These are phyloP conservation scores for Diutina scorzettiae DNA, from an alignment of 1,139 yeast genomes.

Conservation along the genomic window DNA sequence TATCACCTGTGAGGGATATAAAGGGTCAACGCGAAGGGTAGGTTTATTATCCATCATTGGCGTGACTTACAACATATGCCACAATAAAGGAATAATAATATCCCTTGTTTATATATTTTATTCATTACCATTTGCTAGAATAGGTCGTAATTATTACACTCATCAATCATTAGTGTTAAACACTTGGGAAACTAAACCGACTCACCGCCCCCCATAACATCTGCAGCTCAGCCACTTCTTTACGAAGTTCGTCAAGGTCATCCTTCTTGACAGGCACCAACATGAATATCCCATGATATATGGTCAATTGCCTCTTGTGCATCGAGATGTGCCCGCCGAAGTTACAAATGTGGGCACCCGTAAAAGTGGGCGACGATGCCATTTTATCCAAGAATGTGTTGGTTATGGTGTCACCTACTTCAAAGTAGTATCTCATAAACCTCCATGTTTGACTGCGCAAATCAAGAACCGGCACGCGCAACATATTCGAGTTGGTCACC, in stretches of 20 bases:
- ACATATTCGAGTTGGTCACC: constrained; percentile 15
- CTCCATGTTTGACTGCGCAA: constrained; percentile 34
- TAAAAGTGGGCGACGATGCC: constrained; percentile 14
- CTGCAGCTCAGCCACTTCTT: constrained; percentile 14
- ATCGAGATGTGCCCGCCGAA: constrained; percentile 24
- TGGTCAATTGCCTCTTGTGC: constrained; percentile 25
- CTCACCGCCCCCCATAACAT: constrained; percentile 27
- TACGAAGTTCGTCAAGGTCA: constrained; percentile 14
- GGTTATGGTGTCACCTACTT: constrained; percentile 11
- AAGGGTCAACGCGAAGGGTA: too few species aligned
- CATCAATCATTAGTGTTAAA: constrained; percentile 7
- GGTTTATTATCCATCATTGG: too few species aligned
- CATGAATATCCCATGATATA: constrained; percentile 26
- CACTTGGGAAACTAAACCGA: constrained; percentile 27
- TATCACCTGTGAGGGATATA: too few species aligned
- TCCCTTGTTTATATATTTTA: too few species aligned
- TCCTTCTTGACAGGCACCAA: constrained; percentile 22
- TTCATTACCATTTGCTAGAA: background rate
- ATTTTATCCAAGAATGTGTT: constrained; percentile 13
- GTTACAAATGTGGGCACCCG: constrained; percentile 21
- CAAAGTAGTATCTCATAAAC: constrained; percentile 24
- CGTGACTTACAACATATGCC: too few species aligned
- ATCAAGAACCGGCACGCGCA: constrained; percentile 27
- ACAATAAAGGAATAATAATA: too few species aligned
- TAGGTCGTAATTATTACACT: background rate